These are phyloP conservation scores for Monosporascus sp. DNA, from an alignment of 2,329 filamentous ascomycete species.

Conservation along the genomic window DNA sequence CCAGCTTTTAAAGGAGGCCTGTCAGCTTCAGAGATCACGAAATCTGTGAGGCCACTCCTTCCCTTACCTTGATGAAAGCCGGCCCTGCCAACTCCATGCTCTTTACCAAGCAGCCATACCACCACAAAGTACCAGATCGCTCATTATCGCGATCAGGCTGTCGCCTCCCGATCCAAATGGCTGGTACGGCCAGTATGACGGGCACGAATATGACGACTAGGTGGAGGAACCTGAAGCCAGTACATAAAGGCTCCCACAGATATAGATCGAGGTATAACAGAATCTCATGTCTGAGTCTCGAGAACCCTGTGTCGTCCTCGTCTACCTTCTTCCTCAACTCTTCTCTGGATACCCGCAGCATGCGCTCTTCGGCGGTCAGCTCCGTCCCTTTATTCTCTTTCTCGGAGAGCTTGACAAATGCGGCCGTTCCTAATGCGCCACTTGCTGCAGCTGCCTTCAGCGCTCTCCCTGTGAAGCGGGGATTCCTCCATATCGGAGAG, in stretches of 20 bases:
- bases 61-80: constrained; percentile 85
- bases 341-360: constrained; percentile 75
- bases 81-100: constrained; percentile 92
- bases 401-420: constrained; percentile 55
- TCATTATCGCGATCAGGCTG: constrained; percentile 64
- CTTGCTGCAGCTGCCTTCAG: constrained; percentile 34
- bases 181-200: constrained; percentile 74
- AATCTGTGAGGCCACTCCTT: neutral
- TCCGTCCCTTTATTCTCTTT: constrained; percentile 43
- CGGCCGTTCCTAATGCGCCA: constrained; percentile 46
- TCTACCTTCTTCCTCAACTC: constrained; percentile 70
- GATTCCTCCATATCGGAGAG: constrained; percentile 4
- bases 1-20: constrained; percentile 53
- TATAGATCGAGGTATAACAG: constrained; percentile 66
- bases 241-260: constrained; percentile 82
- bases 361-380: constrained; percentile 74
- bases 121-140: constrained; percentile 80
- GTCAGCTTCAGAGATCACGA: constrained; percentile 10
- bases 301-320: constrained; percentile 55
- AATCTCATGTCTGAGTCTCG: constrained; percentile 52
- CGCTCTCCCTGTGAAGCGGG: constrained; percentile 25
- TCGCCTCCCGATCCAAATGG: constrained; percentile 70
- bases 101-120: constrained; percentile 83
- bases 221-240: constrained; percentile 81
- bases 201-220: constrained; percentile 86